These are phyloP conservation scores for Boletus sp. DNA, from an alignment of 1,284 basidiomycete species.

Conservation along the genomic window DNA sequence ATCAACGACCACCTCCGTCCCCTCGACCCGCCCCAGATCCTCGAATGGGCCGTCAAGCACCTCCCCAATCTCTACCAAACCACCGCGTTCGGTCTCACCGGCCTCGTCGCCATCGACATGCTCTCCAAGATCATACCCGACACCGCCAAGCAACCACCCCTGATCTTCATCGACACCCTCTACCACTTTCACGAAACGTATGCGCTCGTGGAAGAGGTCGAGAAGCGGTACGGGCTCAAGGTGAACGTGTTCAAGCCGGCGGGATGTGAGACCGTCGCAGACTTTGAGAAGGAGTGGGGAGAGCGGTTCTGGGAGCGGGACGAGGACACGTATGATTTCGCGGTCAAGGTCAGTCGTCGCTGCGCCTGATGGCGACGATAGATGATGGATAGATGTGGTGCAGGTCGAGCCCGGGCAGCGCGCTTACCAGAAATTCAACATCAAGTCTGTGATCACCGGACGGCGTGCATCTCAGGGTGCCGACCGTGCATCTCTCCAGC, in stretches of 20 bases:
- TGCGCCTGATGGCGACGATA: background rate
- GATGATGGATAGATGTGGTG: background rate
- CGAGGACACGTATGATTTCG: slow-evolving; percentile 87
- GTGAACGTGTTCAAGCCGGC: slow-evolving; percentile 81
- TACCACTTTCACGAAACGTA: slow-evolving; percentile 96
- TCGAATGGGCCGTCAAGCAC: slow-evolving; percentile 78
- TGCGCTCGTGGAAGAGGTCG: slow-evolving; percentile 78
- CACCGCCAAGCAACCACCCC: slow-evolving; percentile 46
- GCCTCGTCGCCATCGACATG: slow-evolving; percentile 90
- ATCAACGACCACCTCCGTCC: slow-evolving; percentile 73
- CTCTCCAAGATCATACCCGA: slow-evolving; percentile 71
- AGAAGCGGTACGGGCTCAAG: slow-evolving; percentile 68
- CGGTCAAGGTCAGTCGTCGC: slow-evolving; percentile 71
- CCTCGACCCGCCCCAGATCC: slow-evolving; percentile 74
- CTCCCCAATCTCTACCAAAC: slow-evolving; percentile 84
- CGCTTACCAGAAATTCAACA: slow-evolving; percentile 79
- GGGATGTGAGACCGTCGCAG: slow-evolving; percentile 62
- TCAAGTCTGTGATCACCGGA: slow-evolving; percentile 91
- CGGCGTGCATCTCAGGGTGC: slow-evolving; percentile 90
- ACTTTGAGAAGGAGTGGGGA: slow-evolving; percentile 84
- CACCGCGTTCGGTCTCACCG: slow-evolving; percentile 91
- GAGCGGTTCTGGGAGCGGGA: slow-evolving; percentile 85
- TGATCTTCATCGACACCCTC: slow-evolving; percentile 94
- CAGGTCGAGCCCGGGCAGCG: slow-evolving; percentile 91
- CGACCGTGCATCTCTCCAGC: slow-evolving; percentile 77